Evolutionary conservation across 305 asterid species (phyloP), one percentile per base, ranked within the genome.

Genomic region (Coffea humblotiana): DNA sequence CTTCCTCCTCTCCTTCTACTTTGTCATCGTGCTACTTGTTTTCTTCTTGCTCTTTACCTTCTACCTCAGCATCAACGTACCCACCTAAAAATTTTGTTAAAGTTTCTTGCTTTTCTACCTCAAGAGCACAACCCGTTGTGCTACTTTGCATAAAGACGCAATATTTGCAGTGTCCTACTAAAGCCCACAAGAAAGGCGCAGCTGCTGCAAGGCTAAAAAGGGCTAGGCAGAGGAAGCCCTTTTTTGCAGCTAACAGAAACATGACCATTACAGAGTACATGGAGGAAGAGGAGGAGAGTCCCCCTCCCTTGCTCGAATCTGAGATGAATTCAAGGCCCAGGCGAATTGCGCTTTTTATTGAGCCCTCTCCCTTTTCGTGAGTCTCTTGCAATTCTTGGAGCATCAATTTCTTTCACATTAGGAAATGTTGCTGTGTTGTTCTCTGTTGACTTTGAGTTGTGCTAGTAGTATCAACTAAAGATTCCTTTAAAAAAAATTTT

Each of bases 321-420:
- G 97, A 92, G 88, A 82, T 84, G 76, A 81, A 71, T 86, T 85
- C 94, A 14, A 90, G 78, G 81, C 97, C 98, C 40, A 87, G 92
- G 81, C 97, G 99, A 75, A 96, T 96, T 86, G 99, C 94, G 83
- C 93, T 96, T 47, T 96, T 94, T 83, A 97, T 96, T 79, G 99
- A 96, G 90, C 99, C 99, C 25, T 96, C 99, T 82, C 99, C 99
- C 77, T 96, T 96, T 80, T 86, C 98, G 99, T 96, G 88, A 94
- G 99, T 85, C 58, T 66, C 12, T 51, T 65, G 61, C 54, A 14
- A n/a, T 83, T 79, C 43, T 68, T 43, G 15, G 48, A 18, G 67
- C 37, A n/a, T 64, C 7, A 35, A 14, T 67, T 70, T 63, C 64
- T 63, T 12, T 11, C 27, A 10, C 51, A 5, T 65, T 72, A 21